Evolutionary conservation across 768 basidiomycete genomes (phyloP).

Genomic region (Clavulina sp.): DNA sequence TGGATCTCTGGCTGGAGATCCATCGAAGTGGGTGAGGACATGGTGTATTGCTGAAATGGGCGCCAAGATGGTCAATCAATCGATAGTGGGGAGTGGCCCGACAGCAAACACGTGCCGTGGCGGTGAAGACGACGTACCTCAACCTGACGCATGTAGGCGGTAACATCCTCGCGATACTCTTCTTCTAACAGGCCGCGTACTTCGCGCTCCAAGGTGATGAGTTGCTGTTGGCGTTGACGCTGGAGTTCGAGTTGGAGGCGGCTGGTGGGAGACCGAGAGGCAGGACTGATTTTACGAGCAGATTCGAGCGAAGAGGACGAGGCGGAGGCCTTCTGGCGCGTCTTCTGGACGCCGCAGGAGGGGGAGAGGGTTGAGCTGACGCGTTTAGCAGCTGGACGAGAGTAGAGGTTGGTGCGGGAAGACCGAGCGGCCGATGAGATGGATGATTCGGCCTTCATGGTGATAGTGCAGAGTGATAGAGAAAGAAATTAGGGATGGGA

Average conservation of each 20-base stretch:
- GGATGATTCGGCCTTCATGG: slow-evolving; percentile 3
- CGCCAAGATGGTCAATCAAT: slow-evolving; percentile 5
- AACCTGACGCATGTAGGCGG: slow-evolving; percentile 91
- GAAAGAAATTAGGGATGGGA: neutral
- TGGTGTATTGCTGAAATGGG: slow-evolving; percentile 47
- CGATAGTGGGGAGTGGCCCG: slow-evolving; percentile 8
- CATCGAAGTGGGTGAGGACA: slow-evolving; percentile 90
- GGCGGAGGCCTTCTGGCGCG: slow-evolving; percentile 29
- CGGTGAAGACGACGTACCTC: slow-evolving; percentile 45
- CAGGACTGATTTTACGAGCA: neutral
- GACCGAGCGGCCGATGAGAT: slow-evolving; percentile 5
- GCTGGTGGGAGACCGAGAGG: neutral
- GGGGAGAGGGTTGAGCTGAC: slow-evolving; percentile 1
- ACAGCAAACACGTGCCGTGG: neutral
- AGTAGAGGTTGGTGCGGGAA: slow-evolving; percentile 6
- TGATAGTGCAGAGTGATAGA: slow-evolving; percentile 1
- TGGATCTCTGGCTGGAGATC: slow-evolving; percentile 97
- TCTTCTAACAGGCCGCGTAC: slow-evolving; percentile 69
- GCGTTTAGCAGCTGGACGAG: slow-evolving; percentile 6
- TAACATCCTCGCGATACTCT: slow-evolving; percentile 88
- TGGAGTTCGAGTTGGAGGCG: neutral
- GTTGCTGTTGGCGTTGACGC: slow-evolving; percentile 13
- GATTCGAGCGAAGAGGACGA: slow-evolving; percentile 27
- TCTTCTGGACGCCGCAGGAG: slow-evolving; percentile 48
- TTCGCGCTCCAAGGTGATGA: slow-evolving; percentile 38